A percentile compares a stretch with the other conserved stretches of the same genome.
Evolutionary conservation across 306 rosid species (phyloP).

Genomic region (Medicago lupulina): DNA sequence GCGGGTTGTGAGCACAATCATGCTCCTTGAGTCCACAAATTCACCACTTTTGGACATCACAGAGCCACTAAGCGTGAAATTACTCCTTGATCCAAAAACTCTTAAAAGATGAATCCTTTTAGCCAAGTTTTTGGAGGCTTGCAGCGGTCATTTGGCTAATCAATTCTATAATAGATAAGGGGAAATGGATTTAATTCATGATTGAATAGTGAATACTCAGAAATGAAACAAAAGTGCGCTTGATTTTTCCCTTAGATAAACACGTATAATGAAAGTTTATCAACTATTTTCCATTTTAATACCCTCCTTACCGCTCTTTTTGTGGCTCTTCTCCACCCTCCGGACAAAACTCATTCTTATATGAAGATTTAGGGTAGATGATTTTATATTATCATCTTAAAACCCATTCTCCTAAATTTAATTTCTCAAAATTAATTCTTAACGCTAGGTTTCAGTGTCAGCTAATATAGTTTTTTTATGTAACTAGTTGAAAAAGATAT

Average conservation of each 20-base stretch:
- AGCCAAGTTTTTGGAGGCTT: neutral
- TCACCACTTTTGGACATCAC: neutral
- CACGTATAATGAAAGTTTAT: neutral
- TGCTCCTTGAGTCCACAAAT: neutral
- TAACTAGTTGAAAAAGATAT: too few species aligned
- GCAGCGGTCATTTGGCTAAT: neutral
- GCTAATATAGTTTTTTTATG: too few species aligned
- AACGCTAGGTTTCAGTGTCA: too few species aligned
- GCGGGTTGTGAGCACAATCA: neutral
- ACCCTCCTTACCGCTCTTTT: neutral
- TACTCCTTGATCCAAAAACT: neutral
- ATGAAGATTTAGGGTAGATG: too few species aligned
- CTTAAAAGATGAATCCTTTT: neutral
- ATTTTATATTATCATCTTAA: too few species aligned
- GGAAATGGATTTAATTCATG: neutral
- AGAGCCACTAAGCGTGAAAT: neutral
- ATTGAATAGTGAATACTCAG: neutral
- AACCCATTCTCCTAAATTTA: too few species aligned
- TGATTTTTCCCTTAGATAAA: neutral
- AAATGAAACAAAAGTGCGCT: neutral
- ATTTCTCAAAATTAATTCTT: too few species aligned
- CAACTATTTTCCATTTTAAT: neutral
- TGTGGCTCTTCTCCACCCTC: too few species aligned
- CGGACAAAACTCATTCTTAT: too few species aligned
- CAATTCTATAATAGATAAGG: neutral